Evolutionary conservation across 352 stramenopile genomes (phyloP).

Genomic region (Phytophthora ohioensis): DNA sequence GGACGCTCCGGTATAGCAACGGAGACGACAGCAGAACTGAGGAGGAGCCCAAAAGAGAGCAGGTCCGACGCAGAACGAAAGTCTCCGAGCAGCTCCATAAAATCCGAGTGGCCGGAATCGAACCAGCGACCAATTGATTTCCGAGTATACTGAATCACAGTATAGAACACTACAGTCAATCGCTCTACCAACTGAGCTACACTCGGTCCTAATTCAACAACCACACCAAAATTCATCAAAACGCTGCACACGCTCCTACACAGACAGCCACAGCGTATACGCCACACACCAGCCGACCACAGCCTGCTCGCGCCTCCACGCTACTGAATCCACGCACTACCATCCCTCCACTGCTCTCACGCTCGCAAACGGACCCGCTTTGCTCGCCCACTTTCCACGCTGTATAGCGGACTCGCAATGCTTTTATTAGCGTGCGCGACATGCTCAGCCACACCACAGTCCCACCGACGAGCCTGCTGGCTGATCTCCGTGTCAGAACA

Average conservation of each 20-base stretch:
- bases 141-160: not conserved
- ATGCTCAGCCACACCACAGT: not conserved
- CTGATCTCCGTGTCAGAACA: too few relatives aligned
- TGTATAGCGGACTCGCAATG: not conserved
- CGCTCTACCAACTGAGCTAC: conserved; percentile 1
- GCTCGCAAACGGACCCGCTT: not conserved
- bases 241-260: not conserved
- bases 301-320: not conserved
- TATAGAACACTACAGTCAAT: conserved; percentile 9
- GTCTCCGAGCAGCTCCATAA: too few relatives aligned
- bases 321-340: not conserved
- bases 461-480: too few relatives aligned
- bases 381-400: not conserved
- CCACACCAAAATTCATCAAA: not conserved
- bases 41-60: too few relatives aligned
- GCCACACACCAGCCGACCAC: not conserved
- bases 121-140: not conserved
- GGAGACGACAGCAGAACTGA: too few relatives aligned
- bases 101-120: not conserved
- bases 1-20: too few relatives aligned
- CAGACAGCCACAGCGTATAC: too few relatives aligned
- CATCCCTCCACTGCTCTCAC: not conserved
- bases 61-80: too few relatives aligned
- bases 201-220: not conserved
- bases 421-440: not conserved